phyloP scores from a whole-genome alignment of 441 rosid species.

The Adansonia grandidieri region DNA sequence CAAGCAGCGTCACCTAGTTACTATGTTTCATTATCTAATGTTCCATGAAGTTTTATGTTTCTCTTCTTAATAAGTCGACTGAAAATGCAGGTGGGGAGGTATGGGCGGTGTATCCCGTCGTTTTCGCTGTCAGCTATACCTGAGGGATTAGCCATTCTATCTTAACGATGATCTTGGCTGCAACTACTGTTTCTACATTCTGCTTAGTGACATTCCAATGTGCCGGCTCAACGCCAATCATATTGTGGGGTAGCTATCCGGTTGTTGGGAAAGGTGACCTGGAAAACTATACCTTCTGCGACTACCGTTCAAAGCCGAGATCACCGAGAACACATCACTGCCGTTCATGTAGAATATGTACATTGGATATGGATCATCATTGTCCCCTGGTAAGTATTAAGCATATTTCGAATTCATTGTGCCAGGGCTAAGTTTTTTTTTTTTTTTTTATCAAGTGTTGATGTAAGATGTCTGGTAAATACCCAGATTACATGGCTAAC shows the following conservation, averaged over 20 bases:
- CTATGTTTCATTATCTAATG: not conserved
- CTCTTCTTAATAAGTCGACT: not conserved
- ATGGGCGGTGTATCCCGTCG: conserved; percentile 79
- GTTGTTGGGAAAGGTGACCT: conserved; percentile 73
- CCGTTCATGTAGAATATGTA: conserved; percentile 83
- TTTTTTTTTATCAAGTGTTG: not conserved
- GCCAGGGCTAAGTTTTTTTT: not conserved
- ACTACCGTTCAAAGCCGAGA: conserved; percentile 75
- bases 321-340: conserved; percentile 92
- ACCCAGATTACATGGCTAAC: not conserved
- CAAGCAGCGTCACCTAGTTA: not conserved
- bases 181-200: conserved; percentile 63
- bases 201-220: conserved; percentile 67
- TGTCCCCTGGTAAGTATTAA: conserved; percentile 87
- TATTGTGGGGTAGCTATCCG: conserved; percentile 85
- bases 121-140: conserved; percentile 68
- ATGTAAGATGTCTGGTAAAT: not conserved
- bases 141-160: conserved; percentile 59
- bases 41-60: conserved; percentile 1
- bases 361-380: conserved; percentile 97
- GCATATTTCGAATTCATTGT: not conserved
- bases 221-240: conserved; percentile 65
- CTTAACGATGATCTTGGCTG: conserved; percentile 48
- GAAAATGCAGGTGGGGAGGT: conserved; percentile 79
- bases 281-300: conserved; percentile 81